Conservation (phyloP, 2,329 filamentous ascomycete genomes). For the Tothia fuscella region DNA sequence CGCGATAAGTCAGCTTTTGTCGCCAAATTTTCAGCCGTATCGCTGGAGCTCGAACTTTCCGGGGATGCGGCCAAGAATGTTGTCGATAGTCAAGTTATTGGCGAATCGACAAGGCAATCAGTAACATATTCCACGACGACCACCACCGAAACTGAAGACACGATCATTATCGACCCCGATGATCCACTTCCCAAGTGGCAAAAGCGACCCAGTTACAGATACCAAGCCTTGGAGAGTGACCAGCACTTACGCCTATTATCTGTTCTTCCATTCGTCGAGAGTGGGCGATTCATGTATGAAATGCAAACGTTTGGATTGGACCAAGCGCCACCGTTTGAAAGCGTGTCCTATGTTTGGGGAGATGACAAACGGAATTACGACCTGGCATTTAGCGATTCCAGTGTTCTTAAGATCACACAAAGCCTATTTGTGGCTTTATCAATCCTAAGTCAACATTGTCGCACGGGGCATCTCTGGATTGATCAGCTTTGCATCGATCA, state of each 20-base stretch:
- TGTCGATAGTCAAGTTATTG: too few relatives aligned
- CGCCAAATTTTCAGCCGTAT: too few relatives aligned
- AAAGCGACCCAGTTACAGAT: too few relatives aligned
- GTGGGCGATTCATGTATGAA: slow-evolving; percentile 7
- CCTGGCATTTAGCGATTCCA: slow-evolving; percentile 4
- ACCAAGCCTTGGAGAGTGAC: slow-evolving; percentile 4
- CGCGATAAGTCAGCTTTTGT: too few relatives aligned
- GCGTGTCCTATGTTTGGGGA: slow-evolving; percentile 6
- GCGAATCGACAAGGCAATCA: too few relatives aligned
- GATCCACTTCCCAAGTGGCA: too few relatives aligned
- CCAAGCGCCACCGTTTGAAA: slow-evolving; percentile 6
- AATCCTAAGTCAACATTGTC: background rate
- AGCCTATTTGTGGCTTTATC: background rate
- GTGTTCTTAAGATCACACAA: slow-evolving; percentile 6
- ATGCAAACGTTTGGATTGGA: slow-evolving; percentile 6
- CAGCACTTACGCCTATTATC: slow-evolving; percentile 7
- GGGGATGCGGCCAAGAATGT: too few relatives aligned
- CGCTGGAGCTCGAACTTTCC: too few relatives aligned
- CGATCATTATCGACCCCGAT: too few relatives aligned
- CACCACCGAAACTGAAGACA: too few relatives aligned
- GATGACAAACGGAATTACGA: slow-evolving; percentile 2
- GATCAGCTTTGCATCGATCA: slow-evolving; percentile 14
- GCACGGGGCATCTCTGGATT: slow-evolving; percentile 11
- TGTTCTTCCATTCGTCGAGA: slow-evolving; percentile 4
- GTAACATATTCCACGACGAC: too few relatives aligned